Evolutionary conservation across 305 asterid genomes (phyloP).

Genomic region (Rubia tinctorum): DNA sequence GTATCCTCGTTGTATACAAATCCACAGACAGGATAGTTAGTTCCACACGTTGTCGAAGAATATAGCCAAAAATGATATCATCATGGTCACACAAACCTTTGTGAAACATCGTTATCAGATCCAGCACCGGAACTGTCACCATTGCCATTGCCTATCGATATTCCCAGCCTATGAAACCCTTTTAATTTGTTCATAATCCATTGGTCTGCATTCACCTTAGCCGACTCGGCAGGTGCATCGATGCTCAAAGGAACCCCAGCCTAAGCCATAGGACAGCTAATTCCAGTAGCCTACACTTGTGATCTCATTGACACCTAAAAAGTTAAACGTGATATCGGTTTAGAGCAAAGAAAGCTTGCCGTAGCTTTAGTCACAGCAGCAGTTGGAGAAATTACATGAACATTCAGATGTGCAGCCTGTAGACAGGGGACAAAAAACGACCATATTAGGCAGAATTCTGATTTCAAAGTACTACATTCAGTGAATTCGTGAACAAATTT

Average conservation of each 20-base stretch:
- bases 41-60: neutral
- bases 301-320: neutral
- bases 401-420: slow-evolving; percentile 32
- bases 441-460: neutral
- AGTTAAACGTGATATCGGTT: neutral
- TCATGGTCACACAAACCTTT: slow-evolving; percentile 54
- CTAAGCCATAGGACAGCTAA: slow-evolving; percentile 35
- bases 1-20: slow-evolving; percentile 57
- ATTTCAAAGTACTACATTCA: neutral
- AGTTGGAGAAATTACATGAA: slow-evolving; percentile 27
- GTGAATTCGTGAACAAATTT: neutral
- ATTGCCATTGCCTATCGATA: slow-evolving; percentile 73
- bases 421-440: neutral
- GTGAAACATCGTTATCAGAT: slow-evolving; percentile 48
- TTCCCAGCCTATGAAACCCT: slow-evolving; percentile 82
- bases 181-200: slow-evolving; percentile 64
- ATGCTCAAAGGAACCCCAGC: slow-evolving; percentile 54
- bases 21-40: slow-evolving; percentile 13
- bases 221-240: slow-evolving; percentile 62
- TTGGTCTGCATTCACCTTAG: slow-evolving; percentile 49
- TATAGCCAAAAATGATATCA: neutral
- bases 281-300: slow-evolving; percentile 10
- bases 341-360: slow-evolving; percentile 16
- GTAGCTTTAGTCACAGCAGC: slow-evolving; percentile 26
- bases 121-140: slow-evolving; percentile 52